Evolutionary conservation across 2,329 filamentous ascomycete genomes (phyloP), one percentile per base, ranked within the genome.

Genomic region (Alternaria viburni): DNA sequence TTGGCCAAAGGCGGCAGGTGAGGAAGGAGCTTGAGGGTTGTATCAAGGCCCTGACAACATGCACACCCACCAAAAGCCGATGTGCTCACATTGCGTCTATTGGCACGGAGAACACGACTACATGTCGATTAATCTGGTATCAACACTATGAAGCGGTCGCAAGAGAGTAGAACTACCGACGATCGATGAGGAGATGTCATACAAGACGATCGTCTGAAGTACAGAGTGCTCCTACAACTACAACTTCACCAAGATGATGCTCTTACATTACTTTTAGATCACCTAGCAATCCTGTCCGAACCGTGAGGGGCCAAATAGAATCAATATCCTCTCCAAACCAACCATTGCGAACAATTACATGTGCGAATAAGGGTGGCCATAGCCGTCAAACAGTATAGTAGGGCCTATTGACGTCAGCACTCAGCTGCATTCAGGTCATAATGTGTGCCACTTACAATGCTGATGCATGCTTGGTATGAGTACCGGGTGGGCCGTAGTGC

Each of bases 21-120:
- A 57, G 23, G 41, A 52, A 58, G 26, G 47, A 52, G 41, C 46
- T 51, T 5, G 52, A 50, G 52, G 25, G 13, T 57, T 61, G 13
- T 50, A 36, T 57, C 36, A 25, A 32, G 49, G 30, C 54, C 36
- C 46, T 45, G 28, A 28, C 26, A 13, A 36, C 12, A 23, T 36
- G 17, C 26, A 19, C 12, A 52, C 12, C 8, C 13, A 10, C 12
- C 26, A 28, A n/a, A 12, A 19, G 13, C 15, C n/a, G 26, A 49
- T 6, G 46, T 50, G 26, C 26, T 30, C 25, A 17, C 26, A 51
- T 51, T 32, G 47, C 47, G 30, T 32, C 3, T 7, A 51, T 51
- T 32, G 26, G 30, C 13, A 28, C 13, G 13, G 47, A 19, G 21
- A 47, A n/a, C 13, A 21, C 17, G 8, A 32, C 28, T 15, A 51